Conservation (phyloP, 176 grass and related monocot species). For the Thinopyrum elongatum region DNA sequence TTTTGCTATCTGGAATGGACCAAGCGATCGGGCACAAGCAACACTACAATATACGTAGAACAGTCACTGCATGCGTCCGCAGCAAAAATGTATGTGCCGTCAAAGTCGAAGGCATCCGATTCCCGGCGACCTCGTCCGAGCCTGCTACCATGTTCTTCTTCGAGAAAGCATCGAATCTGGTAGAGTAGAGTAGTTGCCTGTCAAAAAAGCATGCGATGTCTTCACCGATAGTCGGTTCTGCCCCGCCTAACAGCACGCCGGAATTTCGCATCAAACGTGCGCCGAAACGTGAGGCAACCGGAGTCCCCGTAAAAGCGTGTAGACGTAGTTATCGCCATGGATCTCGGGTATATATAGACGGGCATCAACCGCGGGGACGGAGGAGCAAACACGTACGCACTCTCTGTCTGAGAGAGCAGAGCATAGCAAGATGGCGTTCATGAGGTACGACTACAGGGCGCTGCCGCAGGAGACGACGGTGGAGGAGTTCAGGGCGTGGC, state of each 20-base stretch:
- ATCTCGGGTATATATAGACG: background rate
- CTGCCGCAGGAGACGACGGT: slow-evolving; percentile 57
- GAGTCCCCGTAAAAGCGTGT: slow-evolving; percentile 15
- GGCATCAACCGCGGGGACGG: background rate
- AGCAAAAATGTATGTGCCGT: background rate
- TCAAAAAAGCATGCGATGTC: background rate
- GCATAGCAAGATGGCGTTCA: slow-evolving; percentile 48
- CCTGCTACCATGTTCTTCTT: too few species aligned
- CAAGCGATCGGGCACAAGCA: background rate
- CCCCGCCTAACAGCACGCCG: slow-evolving; percentile 41
- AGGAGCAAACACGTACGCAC: background rate
- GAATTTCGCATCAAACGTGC: slow-evolving; percentile 23
- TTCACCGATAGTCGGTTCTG: background rate
- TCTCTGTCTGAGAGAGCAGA: too few species aligned
- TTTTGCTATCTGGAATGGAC: background rate
- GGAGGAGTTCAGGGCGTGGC: slow-evolving; percentile 74
- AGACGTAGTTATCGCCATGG: background rate
- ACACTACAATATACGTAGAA: background rate
- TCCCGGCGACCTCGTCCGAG: background rate
- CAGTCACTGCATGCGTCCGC: background rate
- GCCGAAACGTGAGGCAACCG: slow-evolving; percentile 32
- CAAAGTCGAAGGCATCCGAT: slow-evolving; percentile 35
- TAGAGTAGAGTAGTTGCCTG: background rate
- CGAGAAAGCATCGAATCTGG: slow-evolving; percentile 37
- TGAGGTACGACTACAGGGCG: slow-evolving; percentile 28